These are phyloP conservation scores for Evansstolkia leycettana DNA, from an alignment of 495 filamentous ascomycete genomes.

Conservation along the genomic window DNA sequence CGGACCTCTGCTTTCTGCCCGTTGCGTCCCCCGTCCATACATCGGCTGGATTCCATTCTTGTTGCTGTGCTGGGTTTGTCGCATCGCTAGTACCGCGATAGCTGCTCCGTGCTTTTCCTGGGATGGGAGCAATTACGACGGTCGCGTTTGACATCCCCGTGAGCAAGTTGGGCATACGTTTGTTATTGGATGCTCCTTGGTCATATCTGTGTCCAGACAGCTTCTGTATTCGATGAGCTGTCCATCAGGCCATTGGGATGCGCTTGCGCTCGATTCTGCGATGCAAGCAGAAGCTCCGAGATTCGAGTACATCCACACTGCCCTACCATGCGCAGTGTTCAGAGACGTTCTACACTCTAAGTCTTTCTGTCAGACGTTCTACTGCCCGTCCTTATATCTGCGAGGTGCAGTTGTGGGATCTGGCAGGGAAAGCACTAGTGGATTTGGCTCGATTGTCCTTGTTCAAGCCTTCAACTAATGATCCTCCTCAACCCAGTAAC, in stretches of 20 bases:
- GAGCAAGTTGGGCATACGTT: no score
- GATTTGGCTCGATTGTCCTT: neutral
- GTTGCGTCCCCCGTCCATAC: no score
- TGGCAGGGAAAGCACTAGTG: no score
- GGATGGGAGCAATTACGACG: constrained; percentile 5
- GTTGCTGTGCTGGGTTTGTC: constrained; percentile 1
- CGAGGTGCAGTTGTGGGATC: no score
- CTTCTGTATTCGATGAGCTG: neutral
- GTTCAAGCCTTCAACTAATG: neutral
- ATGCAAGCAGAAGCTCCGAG: neutral
- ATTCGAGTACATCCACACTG: neutral
- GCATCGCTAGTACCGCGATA: constrained; percentile 3
- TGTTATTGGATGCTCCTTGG: neutral
- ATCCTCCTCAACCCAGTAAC: neutral
- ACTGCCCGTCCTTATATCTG: no score
- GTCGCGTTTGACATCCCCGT: constrained; percentile 8
- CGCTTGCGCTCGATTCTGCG: neutral
- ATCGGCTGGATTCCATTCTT: neutral
- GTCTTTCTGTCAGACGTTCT: no score
- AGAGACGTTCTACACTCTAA: no score
- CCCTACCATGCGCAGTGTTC: no score
- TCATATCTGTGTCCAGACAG: neutral
- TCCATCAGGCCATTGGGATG: neutral
- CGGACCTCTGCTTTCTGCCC: no score
- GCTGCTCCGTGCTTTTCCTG: constrained; percentile 1